These are phyloP conservation scores for Collybia nuda DNA, from an alignment of 768 basidiomycete genomes.

Conservation along the genomic window DNA sequence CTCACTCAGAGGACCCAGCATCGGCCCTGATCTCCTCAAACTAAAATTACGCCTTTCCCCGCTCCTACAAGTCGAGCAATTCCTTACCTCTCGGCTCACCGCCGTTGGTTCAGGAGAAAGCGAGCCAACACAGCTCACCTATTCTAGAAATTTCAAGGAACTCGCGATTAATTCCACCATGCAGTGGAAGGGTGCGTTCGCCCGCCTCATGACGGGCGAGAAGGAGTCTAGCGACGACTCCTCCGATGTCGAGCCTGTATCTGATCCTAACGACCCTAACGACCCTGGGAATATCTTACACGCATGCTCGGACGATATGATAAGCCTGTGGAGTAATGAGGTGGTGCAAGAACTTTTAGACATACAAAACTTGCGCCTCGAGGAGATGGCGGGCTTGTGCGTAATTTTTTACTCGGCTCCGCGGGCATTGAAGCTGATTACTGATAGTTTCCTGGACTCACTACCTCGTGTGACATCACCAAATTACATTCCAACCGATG, in stretches of 20 bases:
- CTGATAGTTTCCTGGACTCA: slow-evolving; percentile 66
- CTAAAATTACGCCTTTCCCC: slow-evolving; percentile 61
- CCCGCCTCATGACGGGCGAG: slow-evolving; percentile 26
- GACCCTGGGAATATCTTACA: slow-evolving; percentile 60
- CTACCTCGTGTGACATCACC: slow-evolving; percentile 59
- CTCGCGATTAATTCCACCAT: slow-evolving; percentile 51
- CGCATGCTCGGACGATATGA: slow-evolving; percentile 65
- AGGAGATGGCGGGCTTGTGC: slow-evolving; percentile 75
- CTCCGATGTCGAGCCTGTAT: slow-evolving; percentile 27
- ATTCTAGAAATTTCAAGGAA: slow-evolving; percentile 34
- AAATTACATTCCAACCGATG: slow-evolving; percentile 68
- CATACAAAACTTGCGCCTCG: slow-evolving; percentile 53
- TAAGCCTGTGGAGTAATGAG: slow-evolving; percentile 60
- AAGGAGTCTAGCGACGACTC: slow-evolving; percentile 16
- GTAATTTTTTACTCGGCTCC: slow-evolving; percentile 22
- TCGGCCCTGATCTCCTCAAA: slow-evolving; percentile 46
- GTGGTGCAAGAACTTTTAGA: slow-evolving; percentile 50
- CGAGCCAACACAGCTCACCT: slow-evolving; percentile 24
- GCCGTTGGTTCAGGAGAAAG: slow-evolving; percentile 38
- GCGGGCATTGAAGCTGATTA: slow-evolving; percentile 15
- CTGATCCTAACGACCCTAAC: slow-evolving; percentile 46
- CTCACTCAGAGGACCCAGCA: slow-evolving; percentile 28
- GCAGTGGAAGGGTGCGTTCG: slow-evolving; percentile 52
- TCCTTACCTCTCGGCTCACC: slow-evolving; percentile 56
- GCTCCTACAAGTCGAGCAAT: slow-evolving; percentile 60